phyloP scores from a whole-genome alignment of 352 stramenopile genomes.

The Globisporangium iwayamae region DNA sequence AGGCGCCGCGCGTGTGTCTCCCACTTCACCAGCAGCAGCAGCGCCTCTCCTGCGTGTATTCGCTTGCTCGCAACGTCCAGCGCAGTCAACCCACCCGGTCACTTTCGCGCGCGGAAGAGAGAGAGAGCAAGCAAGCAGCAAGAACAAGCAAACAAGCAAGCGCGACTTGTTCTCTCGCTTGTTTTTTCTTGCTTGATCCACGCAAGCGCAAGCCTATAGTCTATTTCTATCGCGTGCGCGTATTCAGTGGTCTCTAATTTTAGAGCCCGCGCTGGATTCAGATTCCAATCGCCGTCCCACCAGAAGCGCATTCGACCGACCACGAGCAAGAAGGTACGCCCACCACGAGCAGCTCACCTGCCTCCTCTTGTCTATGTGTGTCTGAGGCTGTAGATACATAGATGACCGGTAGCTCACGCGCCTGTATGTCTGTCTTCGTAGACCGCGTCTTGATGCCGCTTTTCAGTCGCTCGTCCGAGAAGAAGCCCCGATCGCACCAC shows the following conservation, averaged over 20 bases:
- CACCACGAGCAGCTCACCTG: background rate
- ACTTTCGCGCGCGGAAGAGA: conserved; percentile 3
- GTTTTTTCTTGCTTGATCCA: background rate
- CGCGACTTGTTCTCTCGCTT: background rate
- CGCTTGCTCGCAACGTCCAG: conserved; percentile 2
- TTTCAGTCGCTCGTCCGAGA: conserved; percentile 51
- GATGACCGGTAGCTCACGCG: background rate
- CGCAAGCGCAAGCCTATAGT: background rate
- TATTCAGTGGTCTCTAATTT: background rate
- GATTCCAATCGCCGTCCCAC: background rate
- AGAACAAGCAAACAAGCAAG: conserved; percentile 1
- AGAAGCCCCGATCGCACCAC: conserved; percentile 43
- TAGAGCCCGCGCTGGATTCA: conserved; percentile 1
- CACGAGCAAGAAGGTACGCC: conserved; percentile 1
- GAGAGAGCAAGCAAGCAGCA: conserved; percentile 4
- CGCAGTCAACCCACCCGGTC: background rate
- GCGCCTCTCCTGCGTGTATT: background rate
- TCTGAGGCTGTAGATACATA: background rate
- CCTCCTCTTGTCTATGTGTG: background rate
- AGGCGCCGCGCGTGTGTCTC: background rate
- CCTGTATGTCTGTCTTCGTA: background rate
- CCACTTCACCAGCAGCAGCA: background rate
- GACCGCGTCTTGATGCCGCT: conserved; percentile 41
- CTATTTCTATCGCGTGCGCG: background rate
- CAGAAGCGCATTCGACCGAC: conserved; percentile 6